Conservation (phyloP, 768 basidiomycete genomes). For the Amanita subjunquillea region DNA sequence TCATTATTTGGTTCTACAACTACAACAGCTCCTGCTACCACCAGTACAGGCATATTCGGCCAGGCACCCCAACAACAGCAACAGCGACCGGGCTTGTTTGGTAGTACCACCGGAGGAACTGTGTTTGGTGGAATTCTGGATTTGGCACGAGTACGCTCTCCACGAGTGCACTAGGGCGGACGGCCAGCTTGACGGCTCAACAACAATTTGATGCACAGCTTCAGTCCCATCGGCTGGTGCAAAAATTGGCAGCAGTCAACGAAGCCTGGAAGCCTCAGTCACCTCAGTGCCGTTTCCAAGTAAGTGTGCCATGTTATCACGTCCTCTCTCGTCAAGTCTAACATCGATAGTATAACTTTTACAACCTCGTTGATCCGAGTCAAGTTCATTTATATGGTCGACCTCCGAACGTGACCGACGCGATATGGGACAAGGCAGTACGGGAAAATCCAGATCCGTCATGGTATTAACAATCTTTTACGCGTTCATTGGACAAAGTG, state of each 20-base stretch:
- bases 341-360: slow-evolving; percentile 59
- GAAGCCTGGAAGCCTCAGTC: slow-evolving; percentile 65
- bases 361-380: slow-evolving; percentile 70
- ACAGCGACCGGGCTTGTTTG: slow-evolving; percentile 21
- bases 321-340: not conserved
- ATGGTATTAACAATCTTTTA: slow-evolving; percentile 32
- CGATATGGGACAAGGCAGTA: slow-evolving; percentile 68
- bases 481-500: not conserved
- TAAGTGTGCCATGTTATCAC: slow-evolving; percentile 18
- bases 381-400: slow-evolving; percentile 58
- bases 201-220: slow-evolving; percentile 51
- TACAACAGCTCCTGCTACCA: slow-evolving; percentile 11
- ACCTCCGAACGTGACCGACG: slow-evolving; percentile 61
- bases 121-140: slow-evolving; percentile 15
- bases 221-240: slow-evolving; percentile 42
- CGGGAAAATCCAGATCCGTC: slow-evolving; percentile 76
- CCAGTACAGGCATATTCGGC: slow-evolving; percentile 17
- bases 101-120: slow-evolving; percentile 15
- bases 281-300: slow-evolving; percentile 73
- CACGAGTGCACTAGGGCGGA: slow-evolving; percentile 23
- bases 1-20: slow-evolving; percentile 16
- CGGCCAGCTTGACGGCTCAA: slow-evolving; percentile 23
- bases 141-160: slow-evolving; percentile 18
- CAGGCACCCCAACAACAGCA: slow-evolving; percentile 17
- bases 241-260: slow-evolving; percentile 54